Evolutionary conservation across 768 basidiomycete genomes (phyloP).

Genomic region (Harrya chromipes): DNA sequence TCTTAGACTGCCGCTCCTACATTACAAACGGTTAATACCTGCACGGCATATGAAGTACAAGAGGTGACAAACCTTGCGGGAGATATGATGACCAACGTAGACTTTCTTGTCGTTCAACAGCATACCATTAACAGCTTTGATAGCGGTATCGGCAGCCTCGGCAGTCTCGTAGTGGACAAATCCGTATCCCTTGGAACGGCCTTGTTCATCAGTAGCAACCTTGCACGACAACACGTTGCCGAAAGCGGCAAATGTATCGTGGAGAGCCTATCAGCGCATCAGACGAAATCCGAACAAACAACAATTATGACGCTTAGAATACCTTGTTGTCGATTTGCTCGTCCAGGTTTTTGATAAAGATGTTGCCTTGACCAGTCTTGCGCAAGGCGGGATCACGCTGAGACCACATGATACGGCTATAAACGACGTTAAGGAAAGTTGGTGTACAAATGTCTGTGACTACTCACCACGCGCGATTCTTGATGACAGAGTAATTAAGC

Average conservation of each 20-base stretch:
- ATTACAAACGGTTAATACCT: not conserved
- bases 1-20: conserved; percentile 94
- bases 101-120: conserved; percentile 99
- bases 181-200: conserved; percentile 95
- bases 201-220: conserved; percentile 94
- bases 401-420: conserved; percentile 99
- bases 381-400: conserved; percentile 99
- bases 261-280: conserved; percentile 68
- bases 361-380: conserved; percentile 99
- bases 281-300: not conserved
- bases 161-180: conserved; percentile 99
- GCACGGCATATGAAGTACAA: too few relatives aligned
- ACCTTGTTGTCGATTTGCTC: conserved; percentile 98
- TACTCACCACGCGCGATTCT: conserved; percentile 89
- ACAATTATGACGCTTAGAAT: not conserved
- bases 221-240: conserved; percentile 99
- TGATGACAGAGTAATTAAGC: conserved; percentile 99
- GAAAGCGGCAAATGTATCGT: conserved; percentile 99
- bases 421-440: not conserved
- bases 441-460: not conserved
- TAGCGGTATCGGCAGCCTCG: conserved; percentile 92
- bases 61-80: conserved; percentile 69
- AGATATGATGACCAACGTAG: conserved; percentile 95
- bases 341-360: conserved; percentile 99
- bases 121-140: conserved; percentile 99